These are phyloP conservation scores for Yamadazyma mexicana DNA, from an alignment of 1,139 yeast species.

Conservation along the genomic window DNA sequence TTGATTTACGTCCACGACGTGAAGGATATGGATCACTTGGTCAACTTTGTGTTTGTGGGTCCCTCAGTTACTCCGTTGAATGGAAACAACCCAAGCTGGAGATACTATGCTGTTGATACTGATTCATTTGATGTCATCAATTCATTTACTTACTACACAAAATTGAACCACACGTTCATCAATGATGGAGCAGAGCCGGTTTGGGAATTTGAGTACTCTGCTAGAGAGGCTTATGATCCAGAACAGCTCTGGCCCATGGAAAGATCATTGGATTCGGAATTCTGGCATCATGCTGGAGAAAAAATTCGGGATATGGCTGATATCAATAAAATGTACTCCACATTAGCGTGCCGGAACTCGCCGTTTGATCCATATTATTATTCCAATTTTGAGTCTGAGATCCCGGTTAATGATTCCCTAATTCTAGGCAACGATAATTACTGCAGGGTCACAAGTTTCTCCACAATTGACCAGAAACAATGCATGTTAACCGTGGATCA, in stretches of 20 bases:
- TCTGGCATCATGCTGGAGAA: slow-evolving; percentile 24
- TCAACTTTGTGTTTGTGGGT: slow-evolving; percentile 30
- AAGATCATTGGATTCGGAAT: slow-evolving; percentile 25
- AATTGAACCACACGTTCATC: slow-evolving; percentile 26
- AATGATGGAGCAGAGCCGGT: slow-evolving; percentile 31
- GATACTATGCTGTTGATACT: slow-evolving; percentile 32
- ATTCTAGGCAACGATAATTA: slow-evolving; percentile 17
- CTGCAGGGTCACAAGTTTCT: slow-evolving; percentile 26
- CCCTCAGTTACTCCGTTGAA: slow-evolving; percentile 31
- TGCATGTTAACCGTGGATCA: slow-evolving; percentile 28
- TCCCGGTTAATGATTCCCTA: slow-evolving; percentile 6
- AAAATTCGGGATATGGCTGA: slow-evolving; percentile 17
- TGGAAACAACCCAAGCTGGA: slow-evolving; percentile 34
- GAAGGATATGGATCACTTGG: slow-evolving; percentile 19
- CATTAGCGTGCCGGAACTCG: slow-evolving; percentile 15
- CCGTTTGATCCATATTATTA: slow-evolving; percentile 15
- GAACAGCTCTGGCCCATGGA: slow-evolving; percentile 26
- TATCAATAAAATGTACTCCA: slow-evolving; percentile 15
- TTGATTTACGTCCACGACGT: slow-evolving; percentile 25
- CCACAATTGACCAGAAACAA: slow-evolving; percentile 21
- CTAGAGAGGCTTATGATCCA: slow-evolving; percentile 30
- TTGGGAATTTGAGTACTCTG: slow-evolving; percentile 31
- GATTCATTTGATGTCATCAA: slow-evolving; percentile 28
- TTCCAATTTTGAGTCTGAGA: not conserved
- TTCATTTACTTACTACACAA: slow-evolving; percentile 30